phyloP scores from a whole-genome alignment of 163 green algal species.

The Dunaliella salina region DNA sequence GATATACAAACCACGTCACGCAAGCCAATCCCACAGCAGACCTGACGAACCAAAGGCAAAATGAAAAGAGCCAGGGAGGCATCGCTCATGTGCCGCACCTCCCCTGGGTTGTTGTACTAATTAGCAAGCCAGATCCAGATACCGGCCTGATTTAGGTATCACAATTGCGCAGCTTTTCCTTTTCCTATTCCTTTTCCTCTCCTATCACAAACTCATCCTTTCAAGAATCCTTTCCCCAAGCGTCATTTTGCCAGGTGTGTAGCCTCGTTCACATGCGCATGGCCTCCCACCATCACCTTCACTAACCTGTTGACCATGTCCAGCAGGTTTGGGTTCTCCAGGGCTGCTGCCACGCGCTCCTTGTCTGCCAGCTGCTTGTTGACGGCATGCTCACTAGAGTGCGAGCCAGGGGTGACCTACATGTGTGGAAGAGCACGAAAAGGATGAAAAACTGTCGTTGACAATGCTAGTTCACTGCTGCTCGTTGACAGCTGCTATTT shows the following conservation, averaged over 20 bases:
- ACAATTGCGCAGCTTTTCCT: not conserved
- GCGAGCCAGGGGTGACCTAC: constrained; percentile 53
- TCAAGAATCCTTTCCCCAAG: not conserved
- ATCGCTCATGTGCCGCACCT: too few relatives aligned
- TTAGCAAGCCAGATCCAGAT: too few relatives aligned
- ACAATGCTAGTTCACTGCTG: too few relatives aligned
- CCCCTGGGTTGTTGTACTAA: too few relatives aligned
- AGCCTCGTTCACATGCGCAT: not conserved
- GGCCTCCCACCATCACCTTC: not conserved
- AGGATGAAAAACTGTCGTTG: too few relatives aligned
- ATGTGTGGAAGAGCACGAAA: too few relatives aligned
- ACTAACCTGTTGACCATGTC: constrained; percentile 72
- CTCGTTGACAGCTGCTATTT: too few relatives aligned
- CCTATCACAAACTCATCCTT: not conserved
- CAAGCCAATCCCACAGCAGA: too few relatives aligned
- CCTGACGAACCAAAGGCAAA: too few relatives aligned
- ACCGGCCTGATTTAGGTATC: too few relatives aligned
- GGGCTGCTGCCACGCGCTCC: constrained; percentile 90
- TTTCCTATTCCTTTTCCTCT: not conserved
- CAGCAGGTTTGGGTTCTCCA: constrained; percentile 93
- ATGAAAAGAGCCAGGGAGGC: too few relatives aligned
- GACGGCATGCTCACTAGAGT: constrained; percentile 79
- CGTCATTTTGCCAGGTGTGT: not conserved
- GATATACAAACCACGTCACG: too few relatives aligned
- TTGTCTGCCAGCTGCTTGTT: constrained; percentile 99